phyloP scores from a whole-genome alignment of 1,139 yeast genomes.

The Pichia sp. region DNA sequence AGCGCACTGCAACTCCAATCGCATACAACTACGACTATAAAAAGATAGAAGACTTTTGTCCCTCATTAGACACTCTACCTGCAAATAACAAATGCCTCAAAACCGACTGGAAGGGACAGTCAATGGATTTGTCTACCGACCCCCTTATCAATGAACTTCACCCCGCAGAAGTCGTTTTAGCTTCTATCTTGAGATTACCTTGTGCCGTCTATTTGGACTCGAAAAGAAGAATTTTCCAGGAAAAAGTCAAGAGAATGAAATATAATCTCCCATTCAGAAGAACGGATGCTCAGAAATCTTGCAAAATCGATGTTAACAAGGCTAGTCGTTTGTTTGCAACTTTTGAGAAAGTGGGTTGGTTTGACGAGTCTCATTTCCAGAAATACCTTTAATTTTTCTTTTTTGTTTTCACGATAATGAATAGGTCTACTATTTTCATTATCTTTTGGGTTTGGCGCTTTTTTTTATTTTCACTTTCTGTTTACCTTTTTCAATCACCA shows the following conservation, averaged over 20 bases:
- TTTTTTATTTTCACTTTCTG: neutral
- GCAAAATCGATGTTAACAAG: conserved; percentile 94
- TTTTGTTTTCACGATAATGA: neutral
- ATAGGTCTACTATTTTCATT: neutral
- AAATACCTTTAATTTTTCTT: conserved; percentile 32
- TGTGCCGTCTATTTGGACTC: conserved; percentile 87
- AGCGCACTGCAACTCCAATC: conserved; percentile 32
- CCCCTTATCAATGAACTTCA: conserved; percentile 70
- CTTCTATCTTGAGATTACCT: conserved; percentile 84
- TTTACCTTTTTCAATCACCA: neutral
- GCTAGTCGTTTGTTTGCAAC: conserved; percentile 91
- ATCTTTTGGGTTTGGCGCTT: neutral
- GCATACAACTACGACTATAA: conserved; percentile 56
- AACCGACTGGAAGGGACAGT: conserved; percentile 97
- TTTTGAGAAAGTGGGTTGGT: conserved; percentile 94
- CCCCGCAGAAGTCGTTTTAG: conserved; percentile 87
- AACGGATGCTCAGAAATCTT: conserved; percentile 96
- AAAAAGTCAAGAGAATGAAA: conserved; percentile 75
- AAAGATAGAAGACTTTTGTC: conserved; percentile 69
- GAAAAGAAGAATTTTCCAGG: conserved; percentile 82
- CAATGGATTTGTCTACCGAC: conserved; percentile 82
- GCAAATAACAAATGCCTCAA: conserved; percentile 75
- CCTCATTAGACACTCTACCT: conserved; percentile 51
- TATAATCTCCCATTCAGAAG: conserved; percentile 83
- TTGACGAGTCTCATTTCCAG: conserved; percentile 69